Evolutionary conservation across 257 asterid genomes (phyloP).

Genomic region (Handroanthus guayacan): DNA sequence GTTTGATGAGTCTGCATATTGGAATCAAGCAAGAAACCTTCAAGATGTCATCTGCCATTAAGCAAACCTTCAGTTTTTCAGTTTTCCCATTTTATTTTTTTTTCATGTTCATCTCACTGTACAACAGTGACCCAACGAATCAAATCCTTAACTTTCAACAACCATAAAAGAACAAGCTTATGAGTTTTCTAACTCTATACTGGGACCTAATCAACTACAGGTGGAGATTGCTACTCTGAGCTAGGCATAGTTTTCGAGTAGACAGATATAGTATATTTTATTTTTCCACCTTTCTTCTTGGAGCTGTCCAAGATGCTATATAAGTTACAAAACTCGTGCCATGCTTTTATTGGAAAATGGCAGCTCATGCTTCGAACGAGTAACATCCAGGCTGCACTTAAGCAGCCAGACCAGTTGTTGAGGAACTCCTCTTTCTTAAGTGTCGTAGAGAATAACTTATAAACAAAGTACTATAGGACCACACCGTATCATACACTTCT

Average conservation of each 20-base stretch:
- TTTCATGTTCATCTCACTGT: neutral
- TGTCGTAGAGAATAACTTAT: neutral
- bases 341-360: neutral
- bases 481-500: neutral
- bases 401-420: neutral
- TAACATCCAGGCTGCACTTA: neutral
- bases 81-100: neutral
- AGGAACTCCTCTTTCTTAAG: neutral
- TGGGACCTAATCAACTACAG: neutral
- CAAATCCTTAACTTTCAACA: neutral
- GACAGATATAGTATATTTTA: neutral
- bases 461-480: neutral
- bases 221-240: neutral
- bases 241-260: neutral
- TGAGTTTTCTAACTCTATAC: neutral
- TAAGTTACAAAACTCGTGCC: neutral
- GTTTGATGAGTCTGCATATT: neutral
- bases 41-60: neutral
- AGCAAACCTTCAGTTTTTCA: neutral
- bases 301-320: neutral
- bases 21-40: neutral
- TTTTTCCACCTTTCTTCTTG: neutral
- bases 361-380: constrained; percentile 1
- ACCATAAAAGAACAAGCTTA: neutral
- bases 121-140: neutral